Evolutionary conservation across 768 basidiomycete species (phyloP), one percentile per base, ranked within the genome.

Genomic region (Tylopilus sp.): DNA sequence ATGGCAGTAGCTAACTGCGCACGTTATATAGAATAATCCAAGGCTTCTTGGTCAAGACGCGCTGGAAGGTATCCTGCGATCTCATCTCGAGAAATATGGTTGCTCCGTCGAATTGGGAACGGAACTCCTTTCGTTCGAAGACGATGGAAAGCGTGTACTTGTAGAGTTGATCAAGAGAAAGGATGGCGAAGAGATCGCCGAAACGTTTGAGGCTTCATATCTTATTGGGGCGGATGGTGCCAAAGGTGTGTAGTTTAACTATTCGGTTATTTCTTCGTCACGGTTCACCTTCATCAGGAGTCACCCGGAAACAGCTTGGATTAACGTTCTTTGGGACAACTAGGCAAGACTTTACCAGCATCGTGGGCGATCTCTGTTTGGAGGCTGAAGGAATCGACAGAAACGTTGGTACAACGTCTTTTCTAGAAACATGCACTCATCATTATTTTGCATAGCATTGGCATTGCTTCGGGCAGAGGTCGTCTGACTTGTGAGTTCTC

Each of bases 141-240:
- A 35, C 7, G 33, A 35, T 35, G 33, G 33, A 17, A 6, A 35
- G 15, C 33, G 33, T 6, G 33, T 35, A 17, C 33, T 35, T 17
- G 33, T 17, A 15, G 17, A 35, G 15, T 12, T 35, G 33, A 35
- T 35, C 13, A 35, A 35, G 33, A 17, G 15, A 6, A 35, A 35
- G 15, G 15, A 35, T 17, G 33, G 33, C 33, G 33, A 35, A 35
- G 33, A 35, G 33, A 35, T 35, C 11, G 13, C 49, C n/a, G 72
- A 76, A 50, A 61, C 44, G 2, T 51, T 67, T 4, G 57, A 51
- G 9, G 59, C 55, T n/a, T 59, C 65, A 2, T 76, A 64, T 54
- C 54, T 79, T 1, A 59, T 78, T 13, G 76, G 76, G 2, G 62
- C 70, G 0, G 79, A 78, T 52, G 74, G 75, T 17, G 76, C 71